Base-by-base conservation (phyloP, 164 flowering plant genomes). In the Berberis vulgaris region DNA sequence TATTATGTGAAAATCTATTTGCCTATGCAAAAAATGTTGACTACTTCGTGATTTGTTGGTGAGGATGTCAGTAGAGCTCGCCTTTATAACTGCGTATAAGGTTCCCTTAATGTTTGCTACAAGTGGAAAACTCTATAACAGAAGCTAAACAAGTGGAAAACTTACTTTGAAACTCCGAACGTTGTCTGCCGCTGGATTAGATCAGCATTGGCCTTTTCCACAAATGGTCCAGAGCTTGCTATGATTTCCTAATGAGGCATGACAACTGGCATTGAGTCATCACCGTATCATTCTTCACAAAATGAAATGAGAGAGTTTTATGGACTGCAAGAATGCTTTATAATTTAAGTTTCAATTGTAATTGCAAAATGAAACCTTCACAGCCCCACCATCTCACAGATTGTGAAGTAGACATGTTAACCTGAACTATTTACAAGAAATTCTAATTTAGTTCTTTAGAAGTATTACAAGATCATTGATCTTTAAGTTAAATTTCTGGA, bases 151-250 rank as follows among this genome's bases (percentile, higher is more conserved):
- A 58, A n/a, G 41, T 44, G 26, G 43, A 26, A 61, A 65, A 65
- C 89, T 80, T 77, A 90, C 98, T 81, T 13, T 62, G 80, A 76
- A 94, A 88, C 43, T 85, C 92, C 10, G 93, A 86, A 8, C 97
- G 91, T 73, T 94, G 97, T 59, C 88, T 73, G n/a, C n/a, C 80
- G 86, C 67, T 90, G 97, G 68, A 86, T 90, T 77, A 94, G 61
- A 78, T 94, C 98, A 67, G 98, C 98, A 69, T 63, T 62, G 39
- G 96, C 97, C 43, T 45, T 69, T 69, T 80, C 84, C n/a, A 77
- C 75, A 46, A 77, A 76, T 13, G 80, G 68, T 42, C 84, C 86
- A 3, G 84, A 82, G 76, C 89, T 81, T n/a, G 72, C 69, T 55
- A 85, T 52, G 52, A 86, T 58, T 82, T 80, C 92, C 98, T 90